Evolutionary conservation across 2,329 filamentous ascomycete genomes (phyloP).

Genomic region (Diaporthe aspalathi): DNA sequence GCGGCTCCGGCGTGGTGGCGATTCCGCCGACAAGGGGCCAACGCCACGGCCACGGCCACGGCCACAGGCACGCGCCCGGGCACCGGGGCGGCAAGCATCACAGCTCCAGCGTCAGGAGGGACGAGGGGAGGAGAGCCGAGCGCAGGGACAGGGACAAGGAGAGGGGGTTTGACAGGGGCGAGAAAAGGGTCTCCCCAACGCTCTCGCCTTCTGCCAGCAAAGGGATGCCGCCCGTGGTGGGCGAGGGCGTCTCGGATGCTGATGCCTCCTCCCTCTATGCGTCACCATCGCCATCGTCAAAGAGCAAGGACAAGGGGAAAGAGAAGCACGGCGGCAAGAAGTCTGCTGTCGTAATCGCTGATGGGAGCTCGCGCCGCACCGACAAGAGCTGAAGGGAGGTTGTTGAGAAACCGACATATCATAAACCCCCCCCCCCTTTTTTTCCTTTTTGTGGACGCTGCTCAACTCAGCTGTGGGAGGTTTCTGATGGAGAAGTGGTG

Average conservation of each 20-base stretch:
- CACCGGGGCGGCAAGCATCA: conserved; percentile 29
- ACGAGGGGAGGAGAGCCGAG: conserved; percentile 26
- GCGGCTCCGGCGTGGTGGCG: conserved; percentile 1
- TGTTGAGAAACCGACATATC: conserved; percentile 11
- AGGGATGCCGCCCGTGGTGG: conserved; percentile 28
- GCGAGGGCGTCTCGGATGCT: conserved; percentile 1
- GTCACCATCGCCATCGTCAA: conserved; percentile 6
- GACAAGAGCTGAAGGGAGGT: conserved; percentile 24
- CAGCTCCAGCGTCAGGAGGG: conserved; percentile 28
- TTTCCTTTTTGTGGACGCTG: background rate
- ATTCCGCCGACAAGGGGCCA: conserved; percentile 1
- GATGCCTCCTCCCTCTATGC: conserved; percentile 27
- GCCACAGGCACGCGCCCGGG: no score
- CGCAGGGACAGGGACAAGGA: conserved; percentile 35
- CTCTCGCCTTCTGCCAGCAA: conserved; percentile 13
- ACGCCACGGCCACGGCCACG: background rate
- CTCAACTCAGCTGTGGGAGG: background rate
- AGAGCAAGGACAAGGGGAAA: conserved; percentile 31
- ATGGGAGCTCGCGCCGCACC: conserved; percentile 33
- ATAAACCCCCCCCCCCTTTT: background rate
- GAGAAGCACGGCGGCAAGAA: conserved; percentile 35
- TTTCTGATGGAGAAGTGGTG: conserved; percentile 7
- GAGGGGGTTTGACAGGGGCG: conserved; percentile 19
- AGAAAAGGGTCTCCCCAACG: conserved; percentile 25
- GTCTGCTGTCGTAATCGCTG: conserved; percentile 35